Evolutionary conservation across 2,329 filamentous ascomycete genomes (phyloP).

Genomic region (Xylariaceae sp.): DNA sequence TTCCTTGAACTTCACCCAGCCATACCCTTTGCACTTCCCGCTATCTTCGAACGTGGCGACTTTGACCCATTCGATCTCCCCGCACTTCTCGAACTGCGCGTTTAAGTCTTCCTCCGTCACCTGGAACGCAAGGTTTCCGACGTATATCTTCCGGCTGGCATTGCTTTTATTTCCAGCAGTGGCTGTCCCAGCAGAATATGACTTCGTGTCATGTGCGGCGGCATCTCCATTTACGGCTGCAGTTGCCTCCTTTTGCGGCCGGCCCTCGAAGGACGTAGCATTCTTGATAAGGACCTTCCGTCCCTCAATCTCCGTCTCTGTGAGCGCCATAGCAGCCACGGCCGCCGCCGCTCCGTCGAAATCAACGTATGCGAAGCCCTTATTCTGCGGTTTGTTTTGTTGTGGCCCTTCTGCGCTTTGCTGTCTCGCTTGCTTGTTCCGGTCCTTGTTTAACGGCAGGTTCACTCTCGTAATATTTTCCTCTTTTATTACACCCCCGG

Average conservation of each 20-base stretch:
- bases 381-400: slow-evolving; percentile 56
- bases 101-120: slow-evolving; percentile 75
- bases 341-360: slow-evolving; percentile 69
- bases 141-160: slow-evolving; percentile 78
- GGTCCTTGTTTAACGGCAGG: slow-evolving; percentile 59
- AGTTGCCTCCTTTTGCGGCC: slow-evolving; percentile 60
- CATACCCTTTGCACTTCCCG: slow-evolving; percentile 97
- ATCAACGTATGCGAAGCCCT: slow-evolving; percentile 95
- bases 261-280: slow-evolving; percentile 82
- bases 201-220: slow-evolving; percentile 27
- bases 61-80: slow-evolving; percentile 75
- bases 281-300: slow-evolving; percentile 91
- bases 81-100: slow-evolving; percentile 80
- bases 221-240: slow-evolving; percentile 35
- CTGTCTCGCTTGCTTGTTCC: slow-evolving; percentile 19
- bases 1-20: slow-evolving; percentile 87
- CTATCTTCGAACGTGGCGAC: slow-evolving; percentile 94
- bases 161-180: slow-evolving; percentile 38
- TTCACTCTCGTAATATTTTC: slow-evolving; percentile 80
- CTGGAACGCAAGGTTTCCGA: slow-evolving; percentile 84
- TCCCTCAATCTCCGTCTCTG: slow-evolving; percentile 73
- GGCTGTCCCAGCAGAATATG: slow-evolving; percentile 11
- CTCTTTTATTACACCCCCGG: slow-evolving; percentile 60
- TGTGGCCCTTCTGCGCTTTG: slow-evolving; percentile 26
- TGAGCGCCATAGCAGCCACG: slow-evolving; percentile 74